Percentiles rank a stretch among this genome's conserved stretches.
phyloP scores from a whole-genome alignment of 345 rosid species.

The Hibiscus mutabilis region DNA sequence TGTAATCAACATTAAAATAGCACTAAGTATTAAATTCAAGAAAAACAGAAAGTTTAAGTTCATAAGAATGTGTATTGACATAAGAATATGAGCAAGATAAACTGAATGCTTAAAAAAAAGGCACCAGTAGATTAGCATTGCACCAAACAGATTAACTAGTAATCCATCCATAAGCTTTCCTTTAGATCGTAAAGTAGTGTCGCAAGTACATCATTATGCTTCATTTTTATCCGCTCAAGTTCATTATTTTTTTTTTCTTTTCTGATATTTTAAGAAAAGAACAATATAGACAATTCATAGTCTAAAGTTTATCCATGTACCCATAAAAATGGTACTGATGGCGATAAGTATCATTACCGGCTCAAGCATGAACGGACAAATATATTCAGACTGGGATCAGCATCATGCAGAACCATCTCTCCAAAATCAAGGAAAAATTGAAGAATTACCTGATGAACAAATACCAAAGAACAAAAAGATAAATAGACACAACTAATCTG shows the following conservation, averaged over 20 bases:
- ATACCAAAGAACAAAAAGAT: neutral
- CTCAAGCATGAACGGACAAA: constrained; percentile 86
- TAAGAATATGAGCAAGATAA: neutral
- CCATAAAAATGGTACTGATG: neutral
- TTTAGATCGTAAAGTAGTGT: neutral
- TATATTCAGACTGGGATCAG: constrained; percentile 70
- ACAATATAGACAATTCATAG: neutral
- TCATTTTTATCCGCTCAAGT: neutral
- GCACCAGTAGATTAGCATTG: neutral
- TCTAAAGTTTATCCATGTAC: neutral
- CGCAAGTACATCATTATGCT: neutral
- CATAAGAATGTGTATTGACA: neutral
- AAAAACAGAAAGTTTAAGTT: constrained; percentile 3
- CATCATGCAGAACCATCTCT: constrained; percentile 80
- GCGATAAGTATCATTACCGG: constrained; percentile 41
- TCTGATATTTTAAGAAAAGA: neutral
- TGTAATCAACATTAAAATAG: constrained; percentile 42
- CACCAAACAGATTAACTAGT: neutral
- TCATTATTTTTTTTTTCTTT: neutral
- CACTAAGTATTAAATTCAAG: neutral
- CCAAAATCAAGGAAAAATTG: constrained; percentile 87
- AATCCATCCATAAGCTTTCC: neutral
- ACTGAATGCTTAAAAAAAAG: neutral
- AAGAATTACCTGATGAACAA: constrained; percentile 56
- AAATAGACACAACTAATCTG: neutral